Conservation (phyloP, 352 stramenopile species). For the Phytophthora meadii region DNA sequence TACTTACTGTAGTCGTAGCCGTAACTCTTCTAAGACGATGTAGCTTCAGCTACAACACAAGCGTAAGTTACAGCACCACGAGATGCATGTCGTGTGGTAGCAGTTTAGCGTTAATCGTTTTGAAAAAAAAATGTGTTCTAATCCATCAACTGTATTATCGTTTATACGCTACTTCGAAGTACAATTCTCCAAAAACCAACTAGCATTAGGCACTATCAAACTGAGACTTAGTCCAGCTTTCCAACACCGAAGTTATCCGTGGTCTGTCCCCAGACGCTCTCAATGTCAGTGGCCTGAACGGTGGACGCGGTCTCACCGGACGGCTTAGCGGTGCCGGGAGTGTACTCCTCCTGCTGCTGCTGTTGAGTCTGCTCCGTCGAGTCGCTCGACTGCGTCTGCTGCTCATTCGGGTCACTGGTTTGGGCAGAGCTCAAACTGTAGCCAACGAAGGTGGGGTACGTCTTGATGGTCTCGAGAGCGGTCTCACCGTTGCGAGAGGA, state of each 20-base stretch:
- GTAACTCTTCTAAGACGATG: no score
- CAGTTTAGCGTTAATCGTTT: no score
- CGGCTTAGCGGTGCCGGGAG: slow-evolving; percentile 16
- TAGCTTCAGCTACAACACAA: no score
- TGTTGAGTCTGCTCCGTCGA: slow-evolving; percentile 3
- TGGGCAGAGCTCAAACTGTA: slow-evolving; percentile 6
- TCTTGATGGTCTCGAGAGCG: slow-evolving; percentile 24
- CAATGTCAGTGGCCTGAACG: slow-evolving; percentile 12
- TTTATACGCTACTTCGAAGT: background rate
- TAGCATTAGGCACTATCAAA: background rate
- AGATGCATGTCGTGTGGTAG: no score
- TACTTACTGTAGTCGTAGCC: no score
- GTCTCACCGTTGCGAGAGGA: slow-evolving; percentile 20
- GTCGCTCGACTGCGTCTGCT: slow-evolving; percentile 6
- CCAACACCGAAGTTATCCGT: slow-evolving; percentile 27
- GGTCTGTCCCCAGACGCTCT: slow-evolving; percentile 15
- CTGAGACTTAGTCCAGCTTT: slow-evolving; percentile 16
- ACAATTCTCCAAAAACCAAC: background rate
- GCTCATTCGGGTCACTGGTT: slow-evolving; percentile 10
- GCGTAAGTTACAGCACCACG: no score
- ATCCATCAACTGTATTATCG: slow-evolving; percentile 1
- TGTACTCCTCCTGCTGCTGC: slow-evolving; percentile 15
- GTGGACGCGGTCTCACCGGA: slow-evolving; percentile 9
- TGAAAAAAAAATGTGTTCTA: background rate
- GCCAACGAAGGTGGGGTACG: slow-evolving; percentile 4